Conservation (phyloP, 164 flowering plant species). For the Stephania japonica region DNA sequence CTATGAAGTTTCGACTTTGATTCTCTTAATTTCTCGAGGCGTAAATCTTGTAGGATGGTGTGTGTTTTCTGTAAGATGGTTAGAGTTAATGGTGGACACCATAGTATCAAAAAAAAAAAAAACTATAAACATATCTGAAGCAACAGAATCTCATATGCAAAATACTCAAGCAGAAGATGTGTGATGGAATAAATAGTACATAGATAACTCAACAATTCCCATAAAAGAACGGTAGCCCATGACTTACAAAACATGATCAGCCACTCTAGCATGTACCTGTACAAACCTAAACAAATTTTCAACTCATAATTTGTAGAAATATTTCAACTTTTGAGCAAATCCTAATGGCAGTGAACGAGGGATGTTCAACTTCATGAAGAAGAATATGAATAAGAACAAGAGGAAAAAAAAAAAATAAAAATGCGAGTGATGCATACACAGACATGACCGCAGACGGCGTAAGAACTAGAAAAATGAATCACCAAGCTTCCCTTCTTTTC, state of each 20-base stretch:
- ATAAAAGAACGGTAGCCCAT: neutral
- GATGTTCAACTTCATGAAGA: neutral
- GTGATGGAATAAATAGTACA: neutral
- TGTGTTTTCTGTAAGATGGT: too few relatives aligned
- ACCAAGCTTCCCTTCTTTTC: neutral
- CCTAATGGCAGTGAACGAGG: neutral
- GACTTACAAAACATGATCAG: neutral
- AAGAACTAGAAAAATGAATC: neutral
- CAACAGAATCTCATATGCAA: neutral
- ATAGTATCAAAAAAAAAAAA: too few relatives aligned
- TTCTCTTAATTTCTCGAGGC: too few relatives aligned
- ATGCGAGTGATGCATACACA: neutral
- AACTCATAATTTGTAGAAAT: neutral
- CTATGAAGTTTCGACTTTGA: too few relatives aligned
- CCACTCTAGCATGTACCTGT: conserved; percentile 2
- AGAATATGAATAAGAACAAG: neutral
- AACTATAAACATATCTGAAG: neutral
- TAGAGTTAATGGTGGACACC: neutral
- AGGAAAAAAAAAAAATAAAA: neutral
- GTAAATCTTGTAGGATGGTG: too few relatives aligned
- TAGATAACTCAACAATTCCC: neutral
- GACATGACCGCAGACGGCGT: neutral
- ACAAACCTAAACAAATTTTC: neutral
- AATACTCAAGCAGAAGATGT: neutral
- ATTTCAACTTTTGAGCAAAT: neutral